A percentile compares a stretch with the other conserved stretches of the same genome.
phyloP scores from a whole-genome alignment of 164 flowering plant genomes.

The Cinnamomum micranthum region DNA sequence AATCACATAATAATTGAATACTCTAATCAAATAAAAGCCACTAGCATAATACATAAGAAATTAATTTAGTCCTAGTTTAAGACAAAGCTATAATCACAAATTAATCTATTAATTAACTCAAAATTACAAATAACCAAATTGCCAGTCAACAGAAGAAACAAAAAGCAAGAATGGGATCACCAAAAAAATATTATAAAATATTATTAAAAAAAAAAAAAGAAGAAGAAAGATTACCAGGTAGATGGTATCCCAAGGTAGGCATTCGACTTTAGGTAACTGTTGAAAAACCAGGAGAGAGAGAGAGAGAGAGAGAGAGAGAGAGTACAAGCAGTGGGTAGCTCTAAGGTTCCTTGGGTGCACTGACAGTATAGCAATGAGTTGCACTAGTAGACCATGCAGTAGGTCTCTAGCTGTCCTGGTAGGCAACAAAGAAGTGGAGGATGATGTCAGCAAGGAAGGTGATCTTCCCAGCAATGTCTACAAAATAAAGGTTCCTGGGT shows the following conservation, averaged over 20 bases:
- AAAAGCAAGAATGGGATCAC: too few relatives aligned
- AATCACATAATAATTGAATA: too few relatives aligned
- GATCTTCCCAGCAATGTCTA: conserved; percentile 76
- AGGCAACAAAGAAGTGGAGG: conserved; percentile 69
- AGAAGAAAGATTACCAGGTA: conserved; percentile 48
- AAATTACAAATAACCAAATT: too few relatives aligned
- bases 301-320: neutral
- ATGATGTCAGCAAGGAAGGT: conserved; percentile 76
- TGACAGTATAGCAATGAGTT: conserved; percentile 46
- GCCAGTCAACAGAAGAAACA: too few relatives aligned
- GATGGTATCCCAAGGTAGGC: conserved; percentile 88
- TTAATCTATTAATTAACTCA: too few relatives aligned
- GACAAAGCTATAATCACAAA: too few relatives aligned
- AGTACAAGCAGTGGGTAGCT: neutral
- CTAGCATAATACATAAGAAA: too few relatives aligned
- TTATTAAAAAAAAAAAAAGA: neutral
- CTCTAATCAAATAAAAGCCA: too few relatives aligned
- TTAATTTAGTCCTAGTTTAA: too few relatives aligned
- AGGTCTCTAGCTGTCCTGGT: conserved; percentile 63
- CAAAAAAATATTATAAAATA: neutral
- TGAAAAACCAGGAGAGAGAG: neutral
- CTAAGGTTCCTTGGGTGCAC: conserved; percentile 30
- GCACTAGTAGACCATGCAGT: conserved; percentile 60
- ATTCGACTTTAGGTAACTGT: conserved; percentile 76
- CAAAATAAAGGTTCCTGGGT: conserved; percentile 52